Evolutionary conservation across 139 green algal species (phyloP).

Genomic region (Picochlorum sp.): DNA sequence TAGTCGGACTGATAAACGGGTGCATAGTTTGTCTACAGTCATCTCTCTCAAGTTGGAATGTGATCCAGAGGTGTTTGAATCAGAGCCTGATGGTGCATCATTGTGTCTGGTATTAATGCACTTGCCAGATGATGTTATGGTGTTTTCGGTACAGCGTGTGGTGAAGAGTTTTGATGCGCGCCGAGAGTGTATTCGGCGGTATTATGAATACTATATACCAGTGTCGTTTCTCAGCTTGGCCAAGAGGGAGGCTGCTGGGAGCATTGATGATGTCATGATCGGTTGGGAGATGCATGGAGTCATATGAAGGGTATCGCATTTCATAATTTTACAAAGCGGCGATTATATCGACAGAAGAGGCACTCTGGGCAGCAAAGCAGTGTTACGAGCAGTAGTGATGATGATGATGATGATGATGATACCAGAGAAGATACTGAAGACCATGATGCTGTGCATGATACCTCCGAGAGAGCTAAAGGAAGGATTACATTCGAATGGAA

Average conservation of each 20-base stretch:
- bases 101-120: slow-evolving; percentile 50
- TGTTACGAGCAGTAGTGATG: too few relatives aligned
- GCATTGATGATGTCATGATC: not conserved
- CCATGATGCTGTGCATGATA: not conserved
- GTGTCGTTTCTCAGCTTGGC: slow-evolving; percentile 2
- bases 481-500: not conserved
- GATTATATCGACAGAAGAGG: slow-evolving; percentile 29
- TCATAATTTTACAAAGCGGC: slow-evolving; percentile 53
- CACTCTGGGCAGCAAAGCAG: too few relatives aligned
- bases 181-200: slow-evolving; percentile 11
- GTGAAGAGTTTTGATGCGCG: slow-evolving; percentile 34
- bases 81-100: slow-evolving; percentile 32
- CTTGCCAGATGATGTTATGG: slow-evolving; percentile 39
- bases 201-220: slow-evolving; percentile 48
- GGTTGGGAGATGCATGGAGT: slow-evolving; percentile 25
- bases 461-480: not conserved
- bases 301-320: slow-evolving; percentile 42
- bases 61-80: slow-evolving; percentile 15
- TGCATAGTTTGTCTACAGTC: slow-evolving; percentile 55
- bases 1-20: slow-evolving; percentile 68
- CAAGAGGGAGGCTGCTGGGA: not conserved
- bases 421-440: not conserved
- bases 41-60: slow-evolving; percentile 40
- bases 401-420: not conserved
- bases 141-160: slow-evolving; percentile 43